Evolutionary conservation across 1,284 basidiomycete genomes (phyloP).

Genomic region (Ustilago sp.): DNA sequence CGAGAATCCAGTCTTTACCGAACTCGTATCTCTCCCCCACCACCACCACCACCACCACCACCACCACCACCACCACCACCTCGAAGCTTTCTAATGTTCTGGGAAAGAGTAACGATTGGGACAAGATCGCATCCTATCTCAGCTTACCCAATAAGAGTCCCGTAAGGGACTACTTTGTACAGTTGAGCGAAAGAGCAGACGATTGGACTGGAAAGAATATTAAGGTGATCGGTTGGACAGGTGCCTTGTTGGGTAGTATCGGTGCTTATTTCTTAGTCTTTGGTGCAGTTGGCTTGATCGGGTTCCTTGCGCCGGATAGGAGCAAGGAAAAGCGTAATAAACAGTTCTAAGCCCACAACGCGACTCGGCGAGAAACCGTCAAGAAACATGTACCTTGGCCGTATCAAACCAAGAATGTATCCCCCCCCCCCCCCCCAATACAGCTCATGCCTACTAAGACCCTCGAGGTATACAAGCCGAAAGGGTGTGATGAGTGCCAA

Average conservation of each 20-base stretch:
- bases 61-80: background rate
- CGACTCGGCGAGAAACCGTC: background rate
- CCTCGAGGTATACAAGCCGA: no score
- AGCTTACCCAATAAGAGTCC: background rate
- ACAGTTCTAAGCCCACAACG: conserved; percentile 9
- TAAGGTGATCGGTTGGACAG: conserved; percentile 43
- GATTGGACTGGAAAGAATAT: conserved; percentile 31
- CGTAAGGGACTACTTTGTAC: conserved; percentile 12
- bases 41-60: no score
- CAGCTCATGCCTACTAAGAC: no score
- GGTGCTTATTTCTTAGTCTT: conserved; percentile 41
- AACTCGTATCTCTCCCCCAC: background rate
- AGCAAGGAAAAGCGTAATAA: conserved; percentile 17
- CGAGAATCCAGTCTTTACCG: conserved; percentile 16
- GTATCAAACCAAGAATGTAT: no score
- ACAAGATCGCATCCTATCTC: conserved; percentile 8
- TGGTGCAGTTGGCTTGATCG: conserved; percentile 36
- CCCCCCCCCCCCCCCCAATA: no score
- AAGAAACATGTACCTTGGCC: no score
- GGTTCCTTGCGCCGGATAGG: conserved; percentile 34
- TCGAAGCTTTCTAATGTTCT: background rate
- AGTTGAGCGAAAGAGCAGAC: conserved; percentile 16
- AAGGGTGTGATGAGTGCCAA: no score
- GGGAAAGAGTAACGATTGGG: conserved; percentile 2
- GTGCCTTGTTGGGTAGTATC: conserved; percentile 20